Percentiles rank a stretch among this genome's conserved stretches.
These are phyloP conservation scores for Diaporthe sp. DNA, from an alignment of 2,329 filamentous ascomycete species.

Conservation along the genomic window DNA sequence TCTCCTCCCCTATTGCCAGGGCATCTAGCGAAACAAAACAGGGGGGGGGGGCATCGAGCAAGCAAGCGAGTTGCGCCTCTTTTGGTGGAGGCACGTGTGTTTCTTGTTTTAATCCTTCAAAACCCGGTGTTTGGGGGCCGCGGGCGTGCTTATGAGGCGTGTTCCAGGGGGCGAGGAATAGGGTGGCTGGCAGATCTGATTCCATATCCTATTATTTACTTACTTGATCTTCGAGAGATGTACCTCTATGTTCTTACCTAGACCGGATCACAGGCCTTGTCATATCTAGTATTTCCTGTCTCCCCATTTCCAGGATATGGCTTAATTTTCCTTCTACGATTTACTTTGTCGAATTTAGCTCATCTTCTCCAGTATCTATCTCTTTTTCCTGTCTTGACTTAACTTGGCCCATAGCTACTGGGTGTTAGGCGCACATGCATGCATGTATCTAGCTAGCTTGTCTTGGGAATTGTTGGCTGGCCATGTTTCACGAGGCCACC, in stretches of 20 bases:
- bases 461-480: not conserved
- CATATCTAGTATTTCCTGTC: not conserved
- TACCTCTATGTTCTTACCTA: slow-evolving; percentile 13
- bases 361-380: not conserved
- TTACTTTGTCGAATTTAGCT: slow-evolving; percentile 18
- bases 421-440: not conserved
- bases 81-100: slow-evolving; percentile 1
- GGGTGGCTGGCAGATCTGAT: slow-evolving; percentile 16
- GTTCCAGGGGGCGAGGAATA: not conserved
- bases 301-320: not conserved
- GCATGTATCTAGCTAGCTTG: not conserved
- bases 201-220: not conserved
- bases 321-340: not conserved
- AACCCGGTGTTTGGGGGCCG: not conserved
- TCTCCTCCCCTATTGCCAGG: not conserved
- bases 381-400: not conserved
- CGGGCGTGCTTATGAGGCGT: slow-evolving; percentile 9
- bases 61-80: slow-evolving; percentile 13
- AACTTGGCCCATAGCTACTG: not conserved
- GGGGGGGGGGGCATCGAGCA: not conserved
- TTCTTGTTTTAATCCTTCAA: slow-evolving; percentile 20
- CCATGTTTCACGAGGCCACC: not conserved
- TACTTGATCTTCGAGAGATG: not conserved
- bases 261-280: slow-evolving; percentile 17
- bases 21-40: slow-evolving; percentile 21